phyloP scores from a whole-genome alignment of 2,329 filamentous ascomycete species.

The Aspergillus sp. region DNA sequence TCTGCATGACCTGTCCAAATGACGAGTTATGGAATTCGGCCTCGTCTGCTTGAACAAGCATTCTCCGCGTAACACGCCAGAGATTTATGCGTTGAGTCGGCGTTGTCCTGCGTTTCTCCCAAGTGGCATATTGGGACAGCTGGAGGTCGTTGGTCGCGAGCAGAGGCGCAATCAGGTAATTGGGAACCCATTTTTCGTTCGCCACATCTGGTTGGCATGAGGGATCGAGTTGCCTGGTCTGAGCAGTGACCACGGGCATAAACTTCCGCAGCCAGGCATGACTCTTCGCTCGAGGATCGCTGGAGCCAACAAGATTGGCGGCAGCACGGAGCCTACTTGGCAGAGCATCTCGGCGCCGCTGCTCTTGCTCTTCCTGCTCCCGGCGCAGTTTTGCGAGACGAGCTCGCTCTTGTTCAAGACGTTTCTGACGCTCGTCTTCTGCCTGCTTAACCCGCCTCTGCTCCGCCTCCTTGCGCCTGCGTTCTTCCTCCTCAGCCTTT shows the following conservation, averaged over 20 bases:
- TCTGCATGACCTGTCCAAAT: slow-evolving; percentile 34
- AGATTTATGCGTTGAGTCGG: slow-evolving; percentile 40
- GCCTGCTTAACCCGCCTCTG: slow-evolving; percentile 40
- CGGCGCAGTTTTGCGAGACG: slow-evolving; percentile 40
- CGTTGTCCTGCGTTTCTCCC: slow-evolving; percentile 42
- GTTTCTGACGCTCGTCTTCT: slow-evolving; percentile 43
- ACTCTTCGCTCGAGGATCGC: slow-evolving; percentile 37
- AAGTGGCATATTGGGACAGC: slow-evolving; percentile 43
- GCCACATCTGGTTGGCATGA: slow-evolving; percentile 29
- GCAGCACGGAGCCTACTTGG: slow-evolving; percentile 41
- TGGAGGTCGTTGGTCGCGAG: slow-evolving; percentile 47
- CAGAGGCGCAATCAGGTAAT: slow-evolving; percentile 45
- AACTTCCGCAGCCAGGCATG: slow-evolving; percentile 42
- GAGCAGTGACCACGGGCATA: slow-evolving; percentile 42
- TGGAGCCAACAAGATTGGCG: slow-evolving; percentile 41
- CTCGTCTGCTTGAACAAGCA: slow-evolving; percentile 40
- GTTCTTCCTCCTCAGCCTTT: slow-evolving; percentile 40
- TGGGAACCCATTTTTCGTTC: slow-evolving; percentile 45
- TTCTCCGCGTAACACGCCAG: slow-evolving; percentile 44
- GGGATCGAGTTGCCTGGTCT: slow-evolving; percentile 39
- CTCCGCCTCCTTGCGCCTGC: slow-evolving; percentile 38
- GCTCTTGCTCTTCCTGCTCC: slow-evolving; percentile 43
- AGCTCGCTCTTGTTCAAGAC: slow-evolving; percentile 37
- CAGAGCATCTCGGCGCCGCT: slow-evolving; percentile 41
- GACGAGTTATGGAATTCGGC: slow-evolving; percentile 31